A percentile compares a stretch with the other conserved stretches of the same genome.
Evolutionary conservation across 1,284 basidiomycete genomes (phyloP).

Genomic region (Coniferiporia sulphurascens): DNA sequence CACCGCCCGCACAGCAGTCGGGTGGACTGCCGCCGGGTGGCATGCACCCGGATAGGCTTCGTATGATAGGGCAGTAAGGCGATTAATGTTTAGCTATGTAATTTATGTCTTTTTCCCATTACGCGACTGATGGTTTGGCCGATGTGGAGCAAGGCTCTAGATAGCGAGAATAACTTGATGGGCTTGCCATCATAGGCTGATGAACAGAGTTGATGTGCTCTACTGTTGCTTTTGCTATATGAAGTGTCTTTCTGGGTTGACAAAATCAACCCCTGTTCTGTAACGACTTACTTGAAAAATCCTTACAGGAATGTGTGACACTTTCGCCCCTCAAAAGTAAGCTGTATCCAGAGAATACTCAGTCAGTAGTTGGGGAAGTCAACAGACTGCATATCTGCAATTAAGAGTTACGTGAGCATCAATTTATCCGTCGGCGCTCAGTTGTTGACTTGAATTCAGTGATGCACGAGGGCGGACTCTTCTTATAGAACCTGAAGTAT

Average conservation of each 20-base stretch:
- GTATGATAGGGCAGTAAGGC: slow-evolving; percentile 60
- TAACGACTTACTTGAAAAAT: background rate
- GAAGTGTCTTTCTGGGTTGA: background rate
- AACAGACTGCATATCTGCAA: too few species aligned
- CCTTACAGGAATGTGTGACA: background rate
- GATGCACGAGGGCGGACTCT: too few species aligned
- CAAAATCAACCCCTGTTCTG: background rate
- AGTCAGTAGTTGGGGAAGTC: too few species aligned
- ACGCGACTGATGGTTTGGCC: background rate
- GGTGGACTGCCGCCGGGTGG: slow-evolving; percentile 35
- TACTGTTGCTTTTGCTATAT: background rate
- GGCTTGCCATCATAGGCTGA: background rate
- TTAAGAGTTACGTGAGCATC: too few species aligned
- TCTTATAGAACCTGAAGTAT: too few species aligned
- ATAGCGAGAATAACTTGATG: background rate
- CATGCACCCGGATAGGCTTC: slow-evolving; percentile 82
- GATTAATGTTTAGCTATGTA: background rate
- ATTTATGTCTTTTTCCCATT: background rate
- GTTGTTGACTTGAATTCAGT: too few species aligned
- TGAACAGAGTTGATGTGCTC: background rate
- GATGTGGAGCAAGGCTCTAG: background rate
- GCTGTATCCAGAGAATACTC: too few species aligned
- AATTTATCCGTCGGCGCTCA: too few species aligned
- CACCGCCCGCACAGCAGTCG: slow-evolving; percentile 16
- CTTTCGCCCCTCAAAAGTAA: background rate